A percentile compares a stretch with the other conserved stretches of the same genome.
phyloP scores from a whole-genome alignment of 169 alveolate species.

The Babesia sp. region DNA sequence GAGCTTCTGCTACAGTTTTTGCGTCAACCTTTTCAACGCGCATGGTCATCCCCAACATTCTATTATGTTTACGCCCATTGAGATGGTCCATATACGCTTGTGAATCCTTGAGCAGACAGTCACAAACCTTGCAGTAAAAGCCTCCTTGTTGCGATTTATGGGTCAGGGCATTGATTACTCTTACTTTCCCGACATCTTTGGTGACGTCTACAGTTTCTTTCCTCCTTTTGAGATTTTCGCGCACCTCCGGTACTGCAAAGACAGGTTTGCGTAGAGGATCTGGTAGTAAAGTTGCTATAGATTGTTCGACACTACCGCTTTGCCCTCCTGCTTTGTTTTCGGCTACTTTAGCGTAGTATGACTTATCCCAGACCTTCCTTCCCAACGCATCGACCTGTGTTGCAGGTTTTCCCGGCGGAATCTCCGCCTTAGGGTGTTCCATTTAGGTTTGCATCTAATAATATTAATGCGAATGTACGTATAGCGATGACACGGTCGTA shows the following conservation, averaged over 20 bases:
- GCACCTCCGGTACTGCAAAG: slow-evolving; percentile 71
- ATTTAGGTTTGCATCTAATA: too few species aligned
- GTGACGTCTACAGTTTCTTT: slow-evolving; percentile 72
- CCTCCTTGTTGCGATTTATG: slow-evolving; percentile 86
- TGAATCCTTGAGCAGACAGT: slow-evolving; percentile 85
- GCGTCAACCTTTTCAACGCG: slow-evolving; percentile 86
- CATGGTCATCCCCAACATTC: slow-evolving; percentile 92
- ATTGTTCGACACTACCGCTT: slow-evolving; percentile 72
- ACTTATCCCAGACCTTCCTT: slow-evolving; percentile 80
- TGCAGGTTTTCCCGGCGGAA: slow-evolving; percentile 14
- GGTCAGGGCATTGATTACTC: slow-evolving; percentile 76
- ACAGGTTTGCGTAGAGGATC: slow-evolving; percentile 56
- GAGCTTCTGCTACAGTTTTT: slow-evolving; percentile 81
- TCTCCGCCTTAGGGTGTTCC: not conserved
- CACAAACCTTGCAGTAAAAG: slow-evolving; percentile 84
- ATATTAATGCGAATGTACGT: too few species aligned
- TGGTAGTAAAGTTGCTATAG: slow-evolving; percentile 65
- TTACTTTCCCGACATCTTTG: slow-evolving; percentile 78
- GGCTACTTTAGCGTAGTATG: slow-evolving; percentile 65
- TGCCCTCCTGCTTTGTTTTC: slow-evolving; percentile 56
- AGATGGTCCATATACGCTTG: slow-evolving; percentile 90
- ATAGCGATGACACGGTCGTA: too few species aligned
- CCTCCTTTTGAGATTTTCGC: slow-evolving; percentile 78
- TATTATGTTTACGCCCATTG: slow-evolving; percentile 89
- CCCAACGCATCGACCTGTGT: slow-evolving; percentile 73